Evolutionary conservation across 371 early-diverging fungal genomes (phyloP), one percentile per base, ranked within the genome.

Genomic region (Amoeboaphelidium protococcarum): DNA sequence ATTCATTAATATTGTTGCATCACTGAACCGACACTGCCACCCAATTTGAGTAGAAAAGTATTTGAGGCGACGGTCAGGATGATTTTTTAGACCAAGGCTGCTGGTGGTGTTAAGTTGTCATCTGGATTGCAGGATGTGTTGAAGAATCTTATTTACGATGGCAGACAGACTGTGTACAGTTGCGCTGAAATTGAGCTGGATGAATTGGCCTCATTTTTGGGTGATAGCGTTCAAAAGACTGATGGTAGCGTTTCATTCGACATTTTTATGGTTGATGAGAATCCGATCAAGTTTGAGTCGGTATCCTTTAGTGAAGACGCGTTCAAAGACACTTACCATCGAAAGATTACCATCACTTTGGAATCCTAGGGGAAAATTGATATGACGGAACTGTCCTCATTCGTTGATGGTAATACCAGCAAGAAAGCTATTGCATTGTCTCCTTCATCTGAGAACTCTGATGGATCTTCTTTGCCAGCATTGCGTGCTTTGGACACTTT

Each of bases 401-500:
- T 62, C 54, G 49, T 67, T 19, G 61, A 63, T 10, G 63, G 67
- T 12, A 51, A 56, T 23, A 22, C 47, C 4, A 20, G 47, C 1
- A 62, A 59, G 19, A 52, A 58, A 1, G 66, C 64, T 23, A 54
- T 62, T 48, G 65, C 63, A n/a, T n/a, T n/a, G n/a, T n/a, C n/a
- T n/a, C n/a, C n/a, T n/a, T n/a, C n/a, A n/a, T n/a, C n/a, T n/a
- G n/a, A n/a, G n/a, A n/a, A n/a, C n/a, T n/a, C n/a, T n/a, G n/a
- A n/a, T n/a, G n/a, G n/a, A n/a, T n/a, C n/a, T n/a, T n/a, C n/a
- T n/a, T n/a, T n/a, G n/a, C n/a, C n/a, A 42, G 76, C 78, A n/a
- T 71, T 85, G 44, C 72, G 66, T 61, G 82, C 79, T 0, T 57
- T 87, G 26, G 88, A 88, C 48, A 66, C 80, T 24, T 56, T 85